Conservation (phyloP, 2,329 filamentous ascomycete species). For the Colletotrichum musicola region DNA sequence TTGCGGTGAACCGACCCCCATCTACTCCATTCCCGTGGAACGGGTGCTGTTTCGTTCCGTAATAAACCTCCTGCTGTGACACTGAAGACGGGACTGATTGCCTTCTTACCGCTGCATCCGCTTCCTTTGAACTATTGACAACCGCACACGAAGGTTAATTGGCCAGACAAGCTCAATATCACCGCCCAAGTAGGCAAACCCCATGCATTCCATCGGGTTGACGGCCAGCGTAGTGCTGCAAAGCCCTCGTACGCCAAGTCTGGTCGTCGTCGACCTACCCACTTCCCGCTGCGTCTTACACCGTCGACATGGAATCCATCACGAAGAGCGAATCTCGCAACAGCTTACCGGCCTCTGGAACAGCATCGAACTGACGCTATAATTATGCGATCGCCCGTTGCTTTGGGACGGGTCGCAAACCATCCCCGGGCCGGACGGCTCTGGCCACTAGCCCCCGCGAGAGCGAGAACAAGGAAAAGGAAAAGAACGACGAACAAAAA, state of each 20-base stretch:
- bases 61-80: background rate
- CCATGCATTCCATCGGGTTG: background rate
- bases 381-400: background rate
- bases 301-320: background rate
- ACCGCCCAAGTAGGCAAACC: background rate
- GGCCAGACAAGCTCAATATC: background rate
- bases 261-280: background rate
- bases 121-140: background rate
- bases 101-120: slow-evolving; percentile 4
- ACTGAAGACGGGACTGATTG: background rate
- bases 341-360: background rate
- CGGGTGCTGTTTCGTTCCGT: background rate
- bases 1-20: too few relatives aligned
- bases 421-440: background rate
- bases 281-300: background rate
- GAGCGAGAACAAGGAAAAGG: slow-evolving; percentile 23
- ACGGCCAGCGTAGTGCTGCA: background rate
- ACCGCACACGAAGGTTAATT: background rate
- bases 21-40: too few relatives aligned
- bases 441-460: slow-evolving; percentile 8
- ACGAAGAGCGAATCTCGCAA: background rate
- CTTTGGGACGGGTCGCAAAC: background rate
- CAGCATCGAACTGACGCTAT: background rate
- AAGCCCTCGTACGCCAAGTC: background rate
- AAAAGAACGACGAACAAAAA: slow-evolving; percentile 1